phyloP scores from a whole-genome alignment of 2,329 filamentous ascomycete genomes.

The Calonectria fujianensis region DNA sequence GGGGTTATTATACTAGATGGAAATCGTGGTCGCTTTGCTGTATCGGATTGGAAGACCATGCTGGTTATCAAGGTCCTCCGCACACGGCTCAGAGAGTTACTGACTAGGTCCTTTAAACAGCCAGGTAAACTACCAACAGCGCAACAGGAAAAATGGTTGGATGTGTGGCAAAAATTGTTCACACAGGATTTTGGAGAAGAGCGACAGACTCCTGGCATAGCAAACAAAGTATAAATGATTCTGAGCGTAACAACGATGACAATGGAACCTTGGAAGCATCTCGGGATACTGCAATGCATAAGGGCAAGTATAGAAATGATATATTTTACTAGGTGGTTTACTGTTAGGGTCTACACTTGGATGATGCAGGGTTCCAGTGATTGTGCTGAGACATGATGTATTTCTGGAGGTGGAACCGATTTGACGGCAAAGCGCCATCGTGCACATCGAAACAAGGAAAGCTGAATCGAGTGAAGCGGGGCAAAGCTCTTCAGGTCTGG shows the following conservation, averaged over 20 bases:
- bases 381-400: not conserved
- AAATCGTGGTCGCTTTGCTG: conserved; percentile 88
- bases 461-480: not conserved
- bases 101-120: conserved; percentile 81
- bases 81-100: conserved; percentile 82
- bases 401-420: not conserved
- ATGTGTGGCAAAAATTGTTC: conserved; percentile 84
- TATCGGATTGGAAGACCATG: conserved; percentile 92
- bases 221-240: conserved; percentile 55
- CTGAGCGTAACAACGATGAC: not conserved
- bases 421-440: not conserved
- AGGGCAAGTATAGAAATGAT: not conserved
- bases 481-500: not conserved
- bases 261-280: not conserved
- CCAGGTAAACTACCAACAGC: conserved; percentile 77
- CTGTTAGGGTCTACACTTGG: not conserved
- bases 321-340: not conserved
- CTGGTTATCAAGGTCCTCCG: conserved; percentile 91
- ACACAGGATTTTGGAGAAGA: conserved; percentile 68
- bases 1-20: conserved; percentile 92
- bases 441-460: not conserved
- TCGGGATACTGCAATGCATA: not conserved
- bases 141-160: conserved; percentile 84
- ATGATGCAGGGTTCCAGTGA: not conserved
- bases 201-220: conserved; percentile 51